Evolutionary conservation across 108 stramenopile genomes (phyloP).

Genomic region (Skeletonema grethae): DNA sequence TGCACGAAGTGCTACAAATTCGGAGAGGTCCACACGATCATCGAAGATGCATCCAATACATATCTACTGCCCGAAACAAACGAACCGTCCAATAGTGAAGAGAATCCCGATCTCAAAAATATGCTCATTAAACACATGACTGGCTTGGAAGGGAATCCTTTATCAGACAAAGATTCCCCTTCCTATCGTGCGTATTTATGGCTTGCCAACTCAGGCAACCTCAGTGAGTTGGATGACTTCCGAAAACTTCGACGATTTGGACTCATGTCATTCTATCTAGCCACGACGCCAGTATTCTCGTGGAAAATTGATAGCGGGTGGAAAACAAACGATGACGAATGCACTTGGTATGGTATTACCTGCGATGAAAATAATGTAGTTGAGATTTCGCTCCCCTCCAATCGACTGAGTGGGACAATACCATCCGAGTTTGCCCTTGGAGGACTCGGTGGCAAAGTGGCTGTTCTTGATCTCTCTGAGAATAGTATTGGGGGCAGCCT

Average conservation of each 20-base stretch:
- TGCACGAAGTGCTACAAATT: slow-evolving; percentile 27
- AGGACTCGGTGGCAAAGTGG: slow-evolving; percentile 32
- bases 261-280: slow-evolving; percentile 26
- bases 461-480: slow-evolving; percentile 21
- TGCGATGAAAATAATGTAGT: slow-evolving; percentile 28
- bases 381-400: slow-evolving; percentile 31
- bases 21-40: not conserved
- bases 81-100: not conserved
- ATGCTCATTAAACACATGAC: slow-evolving; percentile 27
- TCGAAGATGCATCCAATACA: not conserved
- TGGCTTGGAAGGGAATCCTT: slow-evolving; percentile 25
- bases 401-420: slow-evolving; percentile 39
- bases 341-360: slow-evolving; percentile 36
- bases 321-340: slow-evolving; percentile 33
- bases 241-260: slow-evolving; percentile 36
- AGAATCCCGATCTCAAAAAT: slow-evolving; percentile 19
- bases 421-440: slow-evolving; percentile 33
- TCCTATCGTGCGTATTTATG: slow-evolving; percentile 29
- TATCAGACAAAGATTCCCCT: slow-evolving; percentile 7
- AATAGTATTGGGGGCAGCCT: slow-evolving; percentile 43
- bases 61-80: not conserved
- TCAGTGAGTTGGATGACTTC: slow-evolving; percentile 19
- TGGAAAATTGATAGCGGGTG: slow-evolving; percentile 34
- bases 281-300: slow-evolving; percentile 18
- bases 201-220: slow-evolving; percentile 24